These are phyloP conservation scores for Dittrichia graveolens DNA, from an alignment of 129 eudicot species.

Conservation along the genomic window DNA sequence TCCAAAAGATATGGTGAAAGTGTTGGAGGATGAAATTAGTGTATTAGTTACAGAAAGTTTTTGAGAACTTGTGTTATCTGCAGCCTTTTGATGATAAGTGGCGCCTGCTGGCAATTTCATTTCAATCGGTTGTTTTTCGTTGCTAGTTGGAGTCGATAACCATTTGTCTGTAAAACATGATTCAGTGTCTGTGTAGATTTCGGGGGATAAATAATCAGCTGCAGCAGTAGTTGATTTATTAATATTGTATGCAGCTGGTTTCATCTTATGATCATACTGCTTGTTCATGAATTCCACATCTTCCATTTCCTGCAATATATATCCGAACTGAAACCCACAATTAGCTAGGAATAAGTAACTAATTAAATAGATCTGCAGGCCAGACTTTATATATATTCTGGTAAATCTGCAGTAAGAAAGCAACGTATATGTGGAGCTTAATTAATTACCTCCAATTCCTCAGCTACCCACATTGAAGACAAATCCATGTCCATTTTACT, in stretches of 20 bases:
- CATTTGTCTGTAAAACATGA: not conserved
- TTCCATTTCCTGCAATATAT: conserved; percentile 25
- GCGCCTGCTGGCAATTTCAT: not conserved
- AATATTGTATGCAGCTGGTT: not conserved
- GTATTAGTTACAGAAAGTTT: not conserved
- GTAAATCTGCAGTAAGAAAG: no score
- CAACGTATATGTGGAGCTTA: no score
- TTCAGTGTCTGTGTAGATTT: conserved; percentile 1
- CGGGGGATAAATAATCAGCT: conserved; percentile 1
- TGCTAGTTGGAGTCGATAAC: not conserved
- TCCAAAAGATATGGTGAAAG: conserved; percentile 29
- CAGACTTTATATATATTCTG: no score
- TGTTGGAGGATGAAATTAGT: conserved; percentile 2
- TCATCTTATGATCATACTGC: not conserved
- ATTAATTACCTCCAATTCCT: conserved; percentile 13
- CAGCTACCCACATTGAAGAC: conserved; percentile 16
- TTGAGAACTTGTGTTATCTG: no score
- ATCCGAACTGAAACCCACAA: not conserved
- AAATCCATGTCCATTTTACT: conserved; percentile 16
- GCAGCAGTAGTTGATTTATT: not conserved
- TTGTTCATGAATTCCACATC: not conserved
- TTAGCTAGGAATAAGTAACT: no score
- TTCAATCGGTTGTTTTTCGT: not conserved
- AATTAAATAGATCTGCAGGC: no score
- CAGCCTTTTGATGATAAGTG: no score